A percentile compares a stretch with the other conserved stretches of the same genome.
phyloP scores from a whole-genome alignment of 2,329 filamentous ascomycete species.

The Penicillium oxalicum region DNA sequence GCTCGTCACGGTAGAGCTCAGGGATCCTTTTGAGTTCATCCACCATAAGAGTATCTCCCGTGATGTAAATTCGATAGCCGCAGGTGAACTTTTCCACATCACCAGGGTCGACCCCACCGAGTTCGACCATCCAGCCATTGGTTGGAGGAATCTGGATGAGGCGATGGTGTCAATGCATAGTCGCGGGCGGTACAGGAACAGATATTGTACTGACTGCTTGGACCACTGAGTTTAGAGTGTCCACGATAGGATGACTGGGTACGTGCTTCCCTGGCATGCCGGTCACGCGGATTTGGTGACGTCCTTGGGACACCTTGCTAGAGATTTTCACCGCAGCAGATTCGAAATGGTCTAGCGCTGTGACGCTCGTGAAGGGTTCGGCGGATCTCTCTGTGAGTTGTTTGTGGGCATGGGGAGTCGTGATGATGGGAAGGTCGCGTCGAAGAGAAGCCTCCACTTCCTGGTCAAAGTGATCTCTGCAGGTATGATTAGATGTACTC shows the following conservation, averaged over 20 bases:
- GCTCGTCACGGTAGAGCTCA: slow-evolving; percentile 47
- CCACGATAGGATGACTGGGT: slow-evolving; percentile 37
- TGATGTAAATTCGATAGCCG: slow-evolving; percentile 60
- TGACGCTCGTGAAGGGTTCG: slow-evolving; percentile 51
- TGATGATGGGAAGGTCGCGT: slow-evolving; percentile 55
- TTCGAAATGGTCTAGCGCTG: slow-evolving; percentile 53
- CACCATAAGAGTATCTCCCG: slow-evolving; percentile 60
- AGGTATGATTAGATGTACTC: background rate
- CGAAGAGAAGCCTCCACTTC: slow-evolving; percentile 47
- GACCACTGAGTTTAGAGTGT: slow-evolving; percentile 45
- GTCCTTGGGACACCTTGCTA: slow-evolving; percentile 9
- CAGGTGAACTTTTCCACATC: slow-evolving; percentile 32
- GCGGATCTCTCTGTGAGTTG: slow-evolving; percentile 43
- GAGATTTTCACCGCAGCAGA: slow-evolving; percentile 43
- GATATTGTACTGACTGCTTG: slow-evolving; percentile 27
- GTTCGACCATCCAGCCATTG: slow-evolving; percentile 62
- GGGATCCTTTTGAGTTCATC: slow-evolving; percentile 59
- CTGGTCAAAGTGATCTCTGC: slow-evolving; percentile 50
- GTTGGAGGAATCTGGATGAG: slow-evolving; percentile 51
- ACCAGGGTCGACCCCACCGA: slow-evolving; percentile 42
- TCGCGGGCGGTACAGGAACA: too few species aligned
- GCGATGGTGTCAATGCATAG: background rate
- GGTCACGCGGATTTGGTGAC: slow-evolving; percentile 51
- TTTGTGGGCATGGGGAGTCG: slow-evolving; percentile 55
- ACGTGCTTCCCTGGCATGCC: slow-evolving; percentile 63